Evolutionary conservation across 352 stramenopile genomes (phyloP), one percentile per base, ranked within the genome.

Genomic region (Phytophthora capsici): DNA sequence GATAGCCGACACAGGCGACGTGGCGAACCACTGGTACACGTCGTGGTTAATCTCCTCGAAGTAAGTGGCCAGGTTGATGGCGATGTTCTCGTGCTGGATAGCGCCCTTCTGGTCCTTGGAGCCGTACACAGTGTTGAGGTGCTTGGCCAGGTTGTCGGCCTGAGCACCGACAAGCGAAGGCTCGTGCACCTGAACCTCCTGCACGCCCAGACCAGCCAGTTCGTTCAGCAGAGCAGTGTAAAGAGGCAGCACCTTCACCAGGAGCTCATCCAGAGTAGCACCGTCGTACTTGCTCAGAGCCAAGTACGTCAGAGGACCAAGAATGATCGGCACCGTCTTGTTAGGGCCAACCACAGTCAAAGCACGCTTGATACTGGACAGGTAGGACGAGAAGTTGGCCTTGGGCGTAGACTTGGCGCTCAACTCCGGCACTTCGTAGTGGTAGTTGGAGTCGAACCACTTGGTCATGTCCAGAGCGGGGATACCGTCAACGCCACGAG

Each of bases 391-490:
- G 53, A 97, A 97, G 78, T 97, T 94, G 26, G 91, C 81, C 51
- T 74, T 73, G 13, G 91, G 79, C 43, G 79, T 65, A 16, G 80
- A 89, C 57, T 84, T 84, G 23, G 80, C 78, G 66, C 80, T 91
- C 19, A 97, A 71, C 82, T 98, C 93, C 2, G 93, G 91, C 41
- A 98, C 91, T 71, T 97, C 91, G 84, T 98, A 98, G 83, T 98
- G 93, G 76, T 98, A 98, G 87, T 98, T 98, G 38, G 87, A 94
- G 75, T 97, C 93, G 71, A 98, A 97, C 89, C 89, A 98, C 80
- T 98, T 97, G 71, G 89, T 98, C 93, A 98, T 97, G 69, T 97
- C 93, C 34, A 98, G 82, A 6, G 93, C 93, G 8, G 80, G 76
- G 69, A 95, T 96, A 59, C 89, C 90, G 69, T 98, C 89, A 3